These are phyloP conservation scores for Arthrobotrys iridis DNA, from an alignment of 2,329 filamentous ascomycete species.

Conservation along the genomic window DNA sequence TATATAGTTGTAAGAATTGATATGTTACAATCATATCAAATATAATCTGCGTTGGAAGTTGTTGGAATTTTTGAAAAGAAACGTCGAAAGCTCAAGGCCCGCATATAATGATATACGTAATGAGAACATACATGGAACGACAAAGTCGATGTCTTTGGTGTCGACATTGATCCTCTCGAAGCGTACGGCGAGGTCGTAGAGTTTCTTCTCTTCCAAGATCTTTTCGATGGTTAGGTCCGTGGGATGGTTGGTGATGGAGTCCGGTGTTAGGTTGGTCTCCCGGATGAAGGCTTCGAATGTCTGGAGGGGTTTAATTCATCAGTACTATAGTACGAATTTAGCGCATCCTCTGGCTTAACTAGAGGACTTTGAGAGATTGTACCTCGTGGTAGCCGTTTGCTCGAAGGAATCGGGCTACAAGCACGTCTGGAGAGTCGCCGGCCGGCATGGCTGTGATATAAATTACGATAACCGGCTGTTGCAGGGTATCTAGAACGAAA, in stretches of 20 bases:
- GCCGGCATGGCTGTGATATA: conserved; percentile 57
- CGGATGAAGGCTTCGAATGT: conserved; percentile 57
- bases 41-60: conserved; percentile 3
- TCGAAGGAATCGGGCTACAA: conserved; percentile 63
- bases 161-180: conserved; percentile 56
- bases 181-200: conserved; percentile 57
- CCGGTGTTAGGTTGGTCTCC: conserved; percentile 56
- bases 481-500: not conserved
- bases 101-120: too few species aligned
- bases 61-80: conserved; percentile 47
- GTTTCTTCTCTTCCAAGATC: conserved; percentile 58
- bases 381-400: conserved; percentile 63
- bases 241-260: conserved; percentile 49
- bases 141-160: conserved; percentile 55
- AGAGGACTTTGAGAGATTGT: too few species aligned
- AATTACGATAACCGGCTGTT: too few species aligned
- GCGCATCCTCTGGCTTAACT: too few species aligned
- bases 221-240: conserved; percentile 57
- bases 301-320: conserved; percentile 50
- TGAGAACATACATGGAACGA: conserved; percentile 55
- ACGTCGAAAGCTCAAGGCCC: too few species aligned
- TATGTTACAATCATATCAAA: not conserved
- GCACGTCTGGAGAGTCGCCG: conserved; percentile 60
- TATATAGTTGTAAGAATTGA: too few species aligned
- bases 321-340: too few species aligned